Evolutionary conservation across 164 flowering plant species (phyloP).

Genomic region (Vitis rupestris): DNA sequence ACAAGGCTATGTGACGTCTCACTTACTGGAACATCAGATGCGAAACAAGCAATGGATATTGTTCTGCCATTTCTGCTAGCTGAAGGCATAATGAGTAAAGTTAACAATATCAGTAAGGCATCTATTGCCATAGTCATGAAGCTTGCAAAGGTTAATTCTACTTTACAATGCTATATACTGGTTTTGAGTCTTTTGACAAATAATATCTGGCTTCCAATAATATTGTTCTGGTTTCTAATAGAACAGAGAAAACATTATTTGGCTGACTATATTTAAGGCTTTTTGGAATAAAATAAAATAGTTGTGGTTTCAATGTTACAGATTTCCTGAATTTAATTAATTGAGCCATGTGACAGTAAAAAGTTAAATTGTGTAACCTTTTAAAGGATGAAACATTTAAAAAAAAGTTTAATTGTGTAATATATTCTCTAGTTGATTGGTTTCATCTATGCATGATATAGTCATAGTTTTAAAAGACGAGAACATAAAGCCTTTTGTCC

Average conservation of each 20-base stretch:
- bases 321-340: no score
- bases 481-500: no score
- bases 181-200: neutral
- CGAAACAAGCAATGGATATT: constrained; percentile 76
- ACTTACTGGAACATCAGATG: constrained; percentile 63
- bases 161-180: neutral
- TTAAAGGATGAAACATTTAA: no score
- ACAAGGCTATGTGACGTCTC: constrained; percentile 86
- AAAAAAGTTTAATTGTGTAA: no score
- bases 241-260: neutral
- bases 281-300: no score
- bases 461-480: no score
- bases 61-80: constrained; percentile 77
- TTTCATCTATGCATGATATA: no score
- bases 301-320: no score
- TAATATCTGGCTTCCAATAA: neutral
- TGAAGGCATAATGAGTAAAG: constrained; percentile 95
- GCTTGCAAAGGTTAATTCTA: constrained; percentile 80
- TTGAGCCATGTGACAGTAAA: no score
- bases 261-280: no score
- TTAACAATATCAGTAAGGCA: constrained; percentile 78
- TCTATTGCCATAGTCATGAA: constrained; percentile 89
- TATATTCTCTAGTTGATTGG: no score
- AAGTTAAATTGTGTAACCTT: no score
- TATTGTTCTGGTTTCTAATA: neutral